Conservation (phyloP, 306 rosid genomes). For the Boehmeria nivea region DNA sequence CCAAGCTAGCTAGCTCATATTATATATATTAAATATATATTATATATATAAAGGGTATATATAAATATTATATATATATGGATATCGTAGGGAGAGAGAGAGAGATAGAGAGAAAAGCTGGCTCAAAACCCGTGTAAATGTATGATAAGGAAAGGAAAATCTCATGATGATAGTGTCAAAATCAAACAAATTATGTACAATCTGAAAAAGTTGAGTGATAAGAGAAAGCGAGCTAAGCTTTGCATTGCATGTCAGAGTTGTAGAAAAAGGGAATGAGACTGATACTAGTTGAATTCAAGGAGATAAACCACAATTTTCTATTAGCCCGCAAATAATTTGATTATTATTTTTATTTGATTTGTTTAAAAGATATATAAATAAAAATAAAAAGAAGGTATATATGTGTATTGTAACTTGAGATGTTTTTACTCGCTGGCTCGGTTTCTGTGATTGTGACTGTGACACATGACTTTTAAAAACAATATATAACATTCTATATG, state of each 20-base stretch:
- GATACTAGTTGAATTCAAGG: slow-evolving; percentile 50
- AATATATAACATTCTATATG: not conserved
- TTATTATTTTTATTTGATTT: not conserved
- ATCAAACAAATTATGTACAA: slow-evolving; percentile 68
- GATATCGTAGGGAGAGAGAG: slow-evolving; percentile 11
- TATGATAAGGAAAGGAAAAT: slow-evolving; percentile 82
- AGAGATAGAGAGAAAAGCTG: slow-evolving; percentile 9
- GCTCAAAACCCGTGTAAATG: slow-evolving; percentile 46
- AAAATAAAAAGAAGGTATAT: not conserved
- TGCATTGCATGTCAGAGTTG: slow-evolving; percentile 25
- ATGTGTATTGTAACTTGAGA: not conserved
- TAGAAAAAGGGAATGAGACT: slow-evolving; percentile 47
- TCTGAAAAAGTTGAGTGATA: slow-evolving; percentile 53
- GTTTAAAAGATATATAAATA: too few species aligned
- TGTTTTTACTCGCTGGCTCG: not conserved
- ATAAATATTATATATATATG: not conserved
- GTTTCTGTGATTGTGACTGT: slow-evolving; percentile 7
- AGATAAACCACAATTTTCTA: slow-evolving; percentile 36
- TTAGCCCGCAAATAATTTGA: slow-evolving; percentile 12
- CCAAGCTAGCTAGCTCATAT: too few species aligned
- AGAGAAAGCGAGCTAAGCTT: slow-evolving; percentile 11
- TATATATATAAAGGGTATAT: too few species aligned
- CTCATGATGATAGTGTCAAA: slow-evolving; percentile 88
- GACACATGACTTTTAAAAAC: slow-evolving; percentile 1
- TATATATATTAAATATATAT: too few species aligned